Evolutionary conservation across 805 yeast genomes (phyloP), one percentile per base, ranked within the genome.

Genomic region (Helenozyma baotianmanensis): DNA sequence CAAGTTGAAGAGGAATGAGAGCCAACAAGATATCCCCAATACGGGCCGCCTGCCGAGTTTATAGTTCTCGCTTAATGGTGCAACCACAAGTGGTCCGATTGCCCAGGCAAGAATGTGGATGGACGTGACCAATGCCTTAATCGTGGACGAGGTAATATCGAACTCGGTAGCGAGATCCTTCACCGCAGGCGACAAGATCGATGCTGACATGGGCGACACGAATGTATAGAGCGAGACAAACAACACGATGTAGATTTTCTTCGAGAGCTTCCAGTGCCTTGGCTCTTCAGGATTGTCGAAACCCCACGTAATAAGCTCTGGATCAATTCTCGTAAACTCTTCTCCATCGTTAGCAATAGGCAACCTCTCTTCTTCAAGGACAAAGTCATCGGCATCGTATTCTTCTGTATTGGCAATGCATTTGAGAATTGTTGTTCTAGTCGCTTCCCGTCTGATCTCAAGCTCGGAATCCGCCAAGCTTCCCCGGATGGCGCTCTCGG

Each of bases 21-120:
- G 32, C 65, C 68, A 63, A 27, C 62, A 54, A 2, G 64, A 51
- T 7, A 50, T 28, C 29, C 59, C 60, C 18, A 64, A 42, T 4
- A 64, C 55, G 3, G 56, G 43, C 36, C 54, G 56, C 27, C 70
- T 44, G 1, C 70, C 70, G 19, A 61, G 48, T n/a, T 43, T 41
- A 30, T 60, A 65, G 22, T 51, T 53, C 40, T 63, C 68, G 30
- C 64, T 56, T 21, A 64, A 45, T 3, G 70, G 70, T 2, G 70
- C 64, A 27, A 64, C 56, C 12, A 62, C 25, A 22, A 63, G 47
- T 2, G 70, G 70, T 2, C 68, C 68, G 8, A 63, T 23, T 2
- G 68, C 68, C 62, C 64, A 64, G 4, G 69, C 64, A 18, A 64
- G 42, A 15, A 63, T 47, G 45, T 57, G 62, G 10, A 63, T 57